These are phyloP conservation scores for Toxoplasma gondii DNA, from an alignment of 169 alveolate genomes.

Conservation along the genomic window DNA sequence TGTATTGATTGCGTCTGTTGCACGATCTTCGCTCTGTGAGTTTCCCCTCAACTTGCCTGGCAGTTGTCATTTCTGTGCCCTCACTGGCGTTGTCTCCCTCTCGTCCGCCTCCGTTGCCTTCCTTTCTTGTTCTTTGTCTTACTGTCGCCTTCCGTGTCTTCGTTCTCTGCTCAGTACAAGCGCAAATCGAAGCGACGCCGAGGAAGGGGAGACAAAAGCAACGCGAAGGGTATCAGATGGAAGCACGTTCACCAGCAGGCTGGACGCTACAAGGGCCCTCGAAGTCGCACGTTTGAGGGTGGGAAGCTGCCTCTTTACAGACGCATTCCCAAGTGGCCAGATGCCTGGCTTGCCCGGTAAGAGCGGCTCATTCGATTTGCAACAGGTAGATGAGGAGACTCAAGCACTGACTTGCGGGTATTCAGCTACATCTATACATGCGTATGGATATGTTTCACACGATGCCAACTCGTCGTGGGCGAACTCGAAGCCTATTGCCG, in stretches of 20 bases:
- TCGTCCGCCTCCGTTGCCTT: not conserved
- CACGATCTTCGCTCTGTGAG: too few relatives aligned
- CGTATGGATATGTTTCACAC: constrained; percentile 77
- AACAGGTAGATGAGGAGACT: not conserved
- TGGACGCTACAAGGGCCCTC: constrained; percentile 70
- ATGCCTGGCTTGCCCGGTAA: constrained; percentile 77
- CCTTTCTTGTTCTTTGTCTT: not conserved
- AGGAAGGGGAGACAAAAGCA: constrained; percentile 84
- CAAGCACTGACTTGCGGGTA: too few relatives aligned
- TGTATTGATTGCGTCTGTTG: too few relatives aligned
- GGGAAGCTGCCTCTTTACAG: constrained; percentile 83
- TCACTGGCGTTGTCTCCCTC: too few relatives aligned
- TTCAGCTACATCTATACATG: not conserved
- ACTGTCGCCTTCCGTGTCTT: not conserved
- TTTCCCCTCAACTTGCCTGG: too few relatives aligned
- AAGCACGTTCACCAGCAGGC: constrained; percentile 78
- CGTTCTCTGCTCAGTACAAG: constrained; percentile 12
- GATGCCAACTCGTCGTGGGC: constrained; percentile 89
- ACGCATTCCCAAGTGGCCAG: constrained; percentile 85
- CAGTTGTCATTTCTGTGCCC: too few relatives aligned
- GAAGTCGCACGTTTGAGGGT: constrained; percentile 83
- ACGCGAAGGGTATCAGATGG: constrained; percentile 81
- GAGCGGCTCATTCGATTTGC: not conserved
- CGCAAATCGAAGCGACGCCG: constrained; percentile 68
- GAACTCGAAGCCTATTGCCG: constrained; percentile 90